These are phyloP conservation scores for Mucor irregularis DNA, from an alignment of 371 early-diverging fungal species.

Conservation along the genomic window DNA sequence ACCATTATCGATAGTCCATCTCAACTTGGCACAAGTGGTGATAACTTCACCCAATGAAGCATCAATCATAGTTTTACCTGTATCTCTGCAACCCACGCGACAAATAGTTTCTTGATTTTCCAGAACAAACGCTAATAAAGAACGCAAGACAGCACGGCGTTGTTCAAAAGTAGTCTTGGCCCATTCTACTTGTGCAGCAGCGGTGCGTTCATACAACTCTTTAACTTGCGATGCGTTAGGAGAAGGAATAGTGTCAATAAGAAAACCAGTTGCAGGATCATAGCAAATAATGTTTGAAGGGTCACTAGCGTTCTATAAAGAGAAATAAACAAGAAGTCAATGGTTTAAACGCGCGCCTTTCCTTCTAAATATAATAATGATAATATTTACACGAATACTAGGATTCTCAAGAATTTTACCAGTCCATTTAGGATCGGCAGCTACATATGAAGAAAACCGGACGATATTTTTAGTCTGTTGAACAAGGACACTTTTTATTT, in stretches of 20 bases:
- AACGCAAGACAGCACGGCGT: constrained; percentile 73
- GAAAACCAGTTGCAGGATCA: constrained; percentile 86
- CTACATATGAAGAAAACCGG: constrained; percentile 17
- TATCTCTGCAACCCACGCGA: constrained; percentile 76
- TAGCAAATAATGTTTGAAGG: constrained; percentile 75
- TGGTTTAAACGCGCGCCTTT: background rate
- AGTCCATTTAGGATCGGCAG: constrained; percentile 54
- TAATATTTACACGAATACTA: constrained; percentile 51
- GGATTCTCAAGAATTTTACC: constrained; percentile 57
- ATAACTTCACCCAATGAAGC: constrained; percentile 85
- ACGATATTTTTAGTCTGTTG: background rate
- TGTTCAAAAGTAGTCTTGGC: constrained; percentile 72
- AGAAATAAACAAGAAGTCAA: constrained; percentile 4
- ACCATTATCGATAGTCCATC: constrained; percentile 83
- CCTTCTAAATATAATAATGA: background rate
- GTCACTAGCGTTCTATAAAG: constrained; percentile 48
- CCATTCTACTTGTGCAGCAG: constrained; percentile 73
- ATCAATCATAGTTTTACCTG: constrained; percentile 87
- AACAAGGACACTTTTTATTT: background rate
- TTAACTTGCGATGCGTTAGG: constrained; percentile 61
- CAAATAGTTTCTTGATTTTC: constrained; percentile 78
- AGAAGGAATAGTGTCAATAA: constrained; percentile 64
- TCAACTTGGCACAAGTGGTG: constrained; percentile 77
- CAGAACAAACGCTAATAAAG: constrained; percentile 73
- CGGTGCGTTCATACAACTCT: constrained; percentile 57